A percentile compares a stretch with the other conserved stretches of the same genome.
phyloP scores from a whole-genome alignment of 805 yeast species.

The Spathaspora passalidarum region DNA sequence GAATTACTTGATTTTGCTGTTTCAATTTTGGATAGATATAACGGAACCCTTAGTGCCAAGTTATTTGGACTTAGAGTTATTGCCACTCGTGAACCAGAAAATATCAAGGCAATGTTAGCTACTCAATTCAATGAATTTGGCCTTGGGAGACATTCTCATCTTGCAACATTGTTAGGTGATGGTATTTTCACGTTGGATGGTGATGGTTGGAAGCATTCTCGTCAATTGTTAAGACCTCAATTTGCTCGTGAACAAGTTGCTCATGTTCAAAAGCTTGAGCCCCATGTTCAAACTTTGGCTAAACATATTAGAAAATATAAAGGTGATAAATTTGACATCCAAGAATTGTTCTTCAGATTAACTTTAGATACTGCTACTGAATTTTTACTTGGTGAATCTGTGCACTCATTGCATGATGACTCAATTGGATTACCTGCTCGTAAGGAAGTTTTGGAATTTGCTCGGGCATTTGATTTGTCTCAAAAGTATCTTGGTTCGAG shows the following conservation, averaged over 20 bases:
- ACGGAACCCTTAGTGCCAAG: conserved; percentile 7
- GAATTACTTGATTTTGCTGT: conserved; percentile 18
- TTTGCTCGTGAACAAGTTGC: conserved; percentile 37
- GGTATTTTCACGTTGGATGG: conserved; percentile 39
- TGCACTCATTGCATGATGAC: conserved; percentile 25
- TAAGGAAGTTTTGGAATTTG: conserved; percentile 30
- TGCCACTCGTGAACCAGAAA: conserved; percentile 33
- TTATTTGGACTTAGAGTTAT: conserved; percentile 18
- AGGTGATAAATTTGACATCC: conserved; percentile 30
- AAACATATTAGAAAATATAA: conserved; percentile 19
- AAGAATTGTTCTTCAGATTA: conserved; percentile 30
- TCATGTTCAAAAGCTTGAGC: conserved; percentile 32
- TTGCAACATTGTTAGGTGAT: conserved; percentile 23
- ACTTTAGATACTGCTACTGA: conserved; percentile 42
- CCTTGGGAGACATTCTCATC: conserved; percentile 16
- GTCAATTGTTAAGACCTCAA: conserved; percentile 38
- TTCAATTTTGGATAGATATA: conserved; percentile 8
- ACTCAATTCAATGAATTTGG: conserved; percentile 37
- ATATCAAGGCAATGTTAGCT: conserved; percentile 34
- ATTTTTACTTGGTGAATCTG: conserved; percentile 40
- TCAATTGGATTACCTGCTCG: conserved; percentile 25
- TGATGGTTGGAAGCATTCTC: conserved; percentile 37
- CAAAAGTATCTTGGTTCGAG: conserved; percentile 35
- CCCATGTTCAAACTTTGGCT: conserved; percentile 25
- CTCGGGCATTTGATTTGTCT: conserved; percentile 30